Evolutionary conservation across 2,329 filamentous ascomycete genomes (phyloP).

Genomic region (Decorospora gaudefroyi): DNA sequence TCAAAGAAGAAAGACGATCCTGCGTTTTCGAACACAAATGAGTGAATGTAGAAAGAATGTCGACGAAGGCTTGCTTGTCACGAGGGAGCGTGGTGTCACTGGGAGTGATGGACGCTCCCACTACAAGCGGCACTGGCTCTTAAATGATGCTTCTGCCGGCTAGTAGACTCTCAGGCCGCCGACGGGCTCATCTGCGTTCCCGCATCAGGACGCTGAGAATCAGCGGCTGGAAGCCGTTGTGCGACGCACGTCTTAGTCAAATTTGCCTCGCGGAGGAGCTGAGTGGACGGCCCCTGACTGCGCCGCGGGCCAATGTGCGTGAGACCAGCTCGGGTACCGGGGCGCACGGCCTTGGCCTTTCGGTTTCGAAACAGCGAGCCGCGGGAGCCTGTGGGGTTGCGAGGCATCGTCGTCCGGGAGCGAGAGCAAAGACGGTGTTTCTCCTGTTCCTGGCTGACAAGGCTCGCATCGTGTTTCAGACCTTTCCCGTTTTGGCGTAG

Average conservation of each 20-base stretch:
- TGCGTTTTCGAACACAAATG: conserved; percentile 36
- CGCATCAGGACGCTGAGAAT: conserved; percentile 24
- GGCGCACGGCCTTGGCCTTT: conserved; percentile 14
- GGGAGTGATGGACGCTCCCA: conserved; percentile 30
- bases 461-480: conserved; percentile 31
- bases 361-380: conserved; percentile 39
- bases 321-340: conserved; percentile 15
- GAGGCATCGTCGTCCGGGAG: conserved; percentile 15
- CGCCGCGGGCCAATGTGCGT: conserved; percentile 33
- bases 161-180: conserved; percentile 18
- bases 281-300: conserved; percentile 22
- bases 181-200: conserved; percentile 21
- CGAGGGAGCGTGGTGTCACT: conserved; percentile 32
- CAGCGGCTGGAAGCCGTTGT: conserved; percentile 31
- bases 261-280: conserved; percentile 19
- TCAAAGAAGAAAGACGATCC: conserved; percentile 39
- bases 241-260: conserved; percentile 25
- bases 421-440: conserved; percentile 23
- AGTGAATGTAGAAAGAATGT: conserved; percentile 40
- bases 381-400: conserved; percentile 22
- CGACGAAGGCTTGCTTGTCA: conserved; percentile 42
- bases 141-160: conserved; percentile 21
- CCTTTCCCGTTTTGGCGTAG: conserved; percentile 21
- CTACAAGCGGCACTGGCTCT: conserved; percentile 25
- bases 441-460: conserved; percentile 22